Conservation (phyloP, 2,329 filamentous ascomycete genomes). For the Pseudogymnoascus sp. region DNA sequence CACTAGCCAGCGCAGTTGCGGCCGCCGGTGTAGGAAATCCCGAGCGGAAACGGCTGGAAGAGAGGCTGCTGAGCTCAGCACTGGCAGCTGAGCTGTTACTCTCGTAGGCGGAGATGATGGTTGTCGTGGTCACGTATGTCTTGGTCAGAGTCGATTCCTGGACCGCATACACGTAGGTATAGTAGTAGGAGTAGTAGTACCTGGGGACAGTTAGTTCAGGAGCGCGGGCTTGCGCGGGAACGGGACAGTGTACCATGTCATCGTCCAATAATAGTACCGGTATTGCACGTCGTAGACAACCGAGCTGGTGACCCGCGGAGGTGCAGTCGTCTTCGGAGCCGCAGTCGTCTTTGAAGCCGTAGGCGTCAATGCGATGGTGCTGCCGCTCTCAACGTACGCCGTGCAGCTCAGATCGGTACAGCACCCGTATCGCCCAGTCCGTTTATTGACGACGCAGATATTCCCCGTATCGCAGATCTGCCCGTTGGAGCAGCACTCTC, state of each 20-base stretch:
- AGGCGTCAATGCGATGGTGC: background rate
- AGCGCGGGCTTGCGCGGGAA: background rate
- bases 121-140: background rate
- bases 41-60: background rate
- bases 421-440: background rate
- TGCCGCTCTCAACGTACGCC: background rate
- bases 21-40: background rate
- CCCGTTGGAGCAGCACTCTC: background rate
- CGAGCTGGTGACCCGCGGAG: background rate
- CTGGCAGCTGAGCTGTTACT: background rate
- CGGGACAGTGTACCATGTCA: background rate
- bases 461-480: background rate
- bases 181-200: background rate
- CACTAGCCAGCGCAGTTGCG: background rate
- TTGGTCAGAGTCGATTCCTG: background rate
- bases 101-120: background rate
- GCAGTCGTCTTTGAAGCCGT: background rate
- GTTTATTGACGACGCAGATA: background rate
- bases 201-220: background rate
- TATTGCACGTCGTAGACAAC: background rate
- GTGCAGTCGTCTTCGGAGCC: background rate
- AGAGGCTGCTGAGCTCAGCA: background rate
- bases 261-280: background rate
- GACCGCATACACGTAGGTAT: background rate
- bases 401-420: constrained; percentile 1